Conservation (phyloP, 306 rosid species). For the Sechiopsis laciniata region DNA sequence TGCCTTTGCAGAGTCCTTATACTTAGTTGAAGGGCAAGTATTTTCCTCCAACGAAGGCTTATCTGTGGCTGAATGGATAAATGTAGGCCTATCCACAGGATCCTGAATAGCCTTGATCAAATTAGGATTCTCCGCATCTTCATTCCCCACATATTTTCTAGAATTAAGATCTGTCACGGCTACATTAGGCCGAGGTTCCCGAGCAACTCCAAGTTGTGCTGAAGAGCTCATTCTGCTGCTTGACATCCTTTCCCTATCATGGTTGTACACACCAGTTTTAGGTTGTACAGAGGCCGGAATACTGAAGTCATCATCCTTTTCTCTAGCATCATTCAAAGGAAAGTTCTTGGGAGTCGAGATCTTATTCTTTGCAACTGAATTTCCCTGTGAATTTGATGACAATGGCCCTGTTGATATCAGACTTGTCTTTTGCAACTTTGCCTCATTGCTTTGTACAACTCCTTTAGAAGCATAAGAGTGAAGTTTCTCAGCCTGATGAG, state of each 20-base stretch:
- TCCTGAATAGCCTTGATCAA: conserved; percentile 28
- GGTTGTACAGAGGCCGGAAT: too few relatives aligned
- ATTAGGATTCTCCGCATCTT: conserved; percentile 26
- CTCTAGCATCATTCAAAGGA: background rate
- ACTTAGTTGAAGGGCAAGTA: conserved; percentile 25
- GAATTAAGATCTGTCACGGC: conserved; percentile 16
- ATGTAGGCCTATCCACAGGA: conserved; percentile 29
- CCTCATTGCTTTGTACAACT: conserved; percentile 31
- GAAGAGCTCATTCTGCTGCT: background rate
- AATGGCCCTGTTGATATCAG: background rate
- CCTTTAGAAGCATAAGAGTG: conserved; percentile 32
- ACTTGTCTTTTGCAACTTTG: conserved; percentile 25
- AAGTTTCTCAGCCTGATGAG: conserved; percentile 35
- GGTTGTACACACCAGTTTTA: too few relatives aligned
- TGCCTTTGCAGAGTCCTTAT: conserved; percentile 25
- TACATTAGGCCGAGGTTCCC: too few relatives aligned
- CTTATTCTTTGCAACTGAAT: conserved; percentile 30
- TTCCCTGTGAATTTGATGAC: conserved; percentile 26
- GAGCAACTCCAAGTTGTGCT: too few relatives aligned
- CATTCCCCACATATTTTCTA: conserved; percentile 26
- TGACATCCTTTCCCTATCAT: conserved; percentile 24
- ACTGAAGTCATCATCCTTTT: too few relatives aligned
- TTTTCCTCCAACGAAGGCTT: conserved; percentile 28
- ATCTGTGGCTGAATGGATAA: conserved; percentile 30
- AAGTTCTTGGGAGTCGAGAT: conserved; percentile 27